Evolutionary conservation across 176 grass and related monocot species (phyloP), one percentile per base, ranked within the genome.

Genomic region (Neostapfia colusana): DNA sequence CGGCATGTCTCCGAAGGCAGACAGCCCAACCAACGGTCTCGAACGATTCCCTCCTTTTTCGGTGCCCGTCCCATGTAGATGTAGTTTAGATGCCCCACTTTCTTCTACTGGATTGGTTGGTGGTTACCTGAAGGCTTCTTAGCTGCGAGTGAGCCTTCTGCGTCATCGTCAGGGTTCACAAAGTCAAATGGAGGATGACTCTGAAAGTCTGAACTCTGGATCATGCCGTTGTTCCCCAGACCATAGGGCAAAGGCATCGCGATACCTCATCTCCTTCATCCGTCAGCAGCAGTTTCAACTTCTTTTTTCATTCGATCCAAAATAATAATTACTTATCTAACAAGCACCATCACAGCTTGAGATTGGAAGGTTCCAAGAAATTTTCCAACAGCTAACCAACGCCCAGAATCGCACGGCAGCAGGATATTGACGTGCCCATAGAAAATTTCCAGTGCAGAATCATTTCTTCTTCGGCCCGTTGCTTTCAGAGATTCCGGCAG

Each of bases 1-100:
- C 23, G 58, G 62, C 75, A 38, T 66, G 79, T 64, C 68, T 73
- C 41, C 67, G 51, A 50, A n/a, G 44, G 41, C 24, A 14, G 79
- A 87, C 85, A 82, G 74, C 50, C 79, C 74, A 87, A 83, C 85
- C 61, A 72, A 79, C 85, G 85, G 79, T 39, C 58, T 66, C 2
- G 48, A 56, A 49, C 31, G 80, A 83, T 87, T 83, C 79, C 85
- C 73, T 51, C 59, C 26, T 15, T 42, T 42, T 45, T 15, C 12
- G 13, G 43, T 45, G 12, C 12, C 15, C 43, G 43, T 45, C 43
- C 15, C 43, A 45, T 45, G 43, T 54, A 54, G 16, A 51, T 27
- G 15, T 16, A n/a, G n/a, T n/a, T n/a, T n/a, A n/a, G n/a, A n/a
- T n/a, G n/a, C n/a, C n/a, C n/a, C n/a, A n/a, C n/a, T n/a, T n/a